Percentiles rank a stretch among this genome's conserved stretches.
Evolutionary conservation across 2,329 filamentous ascomycete species (phyloP).

Genomic region (Fusarium chaquense): DNA sequence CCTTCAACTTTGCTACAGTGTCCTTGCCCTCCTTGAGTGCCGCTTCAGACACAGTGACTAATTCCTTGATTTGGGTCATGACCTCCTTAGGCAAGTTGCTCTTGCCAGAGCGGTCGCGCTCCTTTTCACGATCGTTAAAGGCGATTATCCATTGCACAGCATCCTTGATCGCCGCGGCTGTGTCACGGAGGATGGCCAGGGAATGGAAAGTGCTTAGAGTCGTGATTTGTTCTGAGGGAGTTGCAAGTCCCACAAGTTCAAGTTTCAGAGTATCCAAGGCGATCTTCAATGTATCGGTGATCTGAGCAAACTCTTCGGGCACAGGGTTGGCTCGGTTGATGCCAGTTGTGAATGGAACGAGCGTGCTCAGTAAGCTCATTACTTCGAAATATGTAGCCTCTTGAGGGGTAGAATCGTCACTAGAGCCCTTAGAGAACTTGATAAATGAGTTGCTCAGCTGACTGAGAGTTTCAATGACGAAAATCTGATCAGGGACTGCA

Average conservation of each 20-base stretch:
- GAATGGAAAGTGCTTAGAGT: conserved; percentile 53
- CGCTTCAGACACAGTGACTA: conserved; percentile 49
- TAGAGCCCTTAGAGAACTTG: conserved; percentile 52
- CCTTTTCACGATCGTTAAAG: conserved; percentile 56
- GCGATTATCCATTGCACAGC: conserved; percentile 52
- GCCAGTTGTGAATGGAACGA: conserved; percentile 49
- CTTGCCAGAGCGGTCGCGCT: conserved; percentile 55
- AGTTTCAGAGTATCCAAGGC: conserved; percentile 34
- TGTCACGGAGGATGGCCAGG: conserved; percentile 55
- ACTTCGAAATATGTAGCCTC: conserved; percentile 61
- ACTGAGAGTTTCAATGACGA: conserved; percentile 57
- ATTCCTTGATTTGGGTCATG: conserved; percentile 50
- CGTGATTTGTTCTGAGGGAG: conserved; percentile 34
- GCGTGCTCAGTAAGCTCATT: conserved; percentile 56
- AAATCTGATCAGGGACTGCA: conserved; percentile 58
- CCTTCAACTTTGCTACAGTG: conserved; percentile 48
- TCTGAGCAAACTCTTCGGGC: conserved; percentile 44
- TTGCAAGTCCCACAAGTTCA: conserved; percentile 26
- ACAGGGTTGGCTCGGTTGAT: conserved; percentile 44
- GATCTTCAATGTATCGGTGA: conserved; percentile 41
- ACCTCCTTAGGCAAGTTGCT: conserved; percentile 56
- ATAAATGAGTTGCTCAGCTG: conserved; percentile 59
- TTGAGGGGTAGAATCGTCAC: conserved; percentile 54
- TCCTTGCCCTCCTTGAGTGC: conserved; percentile 52
- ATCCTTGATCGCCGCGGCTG: conserved; percentile 51